Evolutionary conservation across 1,284 basidiomycete species (phyloP).

Genomic region (Phellopilus nigrolimitatus): DNA sequence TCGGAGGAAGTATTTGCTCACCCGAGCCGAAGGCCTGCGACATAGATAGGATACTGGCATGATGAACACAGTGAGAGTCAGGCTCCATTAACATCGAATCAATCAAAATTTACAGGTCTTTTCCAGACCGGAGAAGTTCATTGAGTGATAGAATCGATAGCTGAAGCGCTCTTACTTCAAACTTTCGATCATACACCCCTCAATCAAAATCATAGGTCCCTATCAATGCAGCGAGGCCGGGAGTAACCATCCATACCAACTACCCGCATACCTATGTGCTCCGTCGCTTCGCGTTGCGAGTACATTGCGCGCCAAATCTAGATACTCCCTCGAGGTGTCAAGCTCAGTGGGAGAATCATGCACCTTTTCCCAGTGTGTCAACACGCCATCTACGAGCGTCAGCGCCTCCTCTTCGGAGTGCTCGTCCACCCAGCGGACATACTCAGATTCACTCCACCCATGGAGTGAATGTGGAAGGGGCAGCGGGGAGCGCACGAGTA

Average conservation of each 20-base stretch:
- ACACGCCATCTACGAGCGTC: constrained; percentile 64
- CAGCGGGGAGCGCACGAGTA: constrained; percentile 84
- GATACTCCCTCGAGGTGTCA: constrained; percentile 48
- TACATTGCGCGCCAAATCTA: constrained; percentile 58
- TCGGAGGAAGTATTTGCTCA: no score
- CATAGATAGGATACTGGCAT: no score
- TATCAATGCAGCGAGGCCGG: no score
- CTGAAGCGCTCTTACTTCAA: no score
- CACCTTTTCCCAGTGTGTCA: constrained; percentile 70
- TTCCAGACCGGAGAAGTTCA: no score
- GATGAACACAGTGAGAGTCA: no score
- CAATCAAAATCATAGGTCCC: no score
- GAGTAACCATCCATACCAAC: neutral
- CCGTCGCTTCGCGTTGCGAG: constrained; percentile 35
- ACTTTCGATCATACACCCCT: no score
- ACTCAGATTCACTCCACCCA: constrained; percentile 90
- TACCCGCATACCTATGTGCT: neutral
- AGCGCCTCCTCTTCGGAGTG: constrained; percentile 68
- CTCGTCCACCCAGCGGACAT: constrained; percentile 83
- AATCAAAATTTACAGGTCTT: no score
- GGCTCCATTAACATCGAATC: no score
- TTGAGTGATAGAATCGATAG: no score
- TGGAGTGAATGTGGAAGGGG: constrained; percentile 82
- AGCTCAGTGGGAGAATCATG: constrained; percentile 47
- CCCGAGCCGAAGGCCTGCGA: no score